Conservation (phyloP, 257 asterid species). For the Capsicum pubescens region DNA sequence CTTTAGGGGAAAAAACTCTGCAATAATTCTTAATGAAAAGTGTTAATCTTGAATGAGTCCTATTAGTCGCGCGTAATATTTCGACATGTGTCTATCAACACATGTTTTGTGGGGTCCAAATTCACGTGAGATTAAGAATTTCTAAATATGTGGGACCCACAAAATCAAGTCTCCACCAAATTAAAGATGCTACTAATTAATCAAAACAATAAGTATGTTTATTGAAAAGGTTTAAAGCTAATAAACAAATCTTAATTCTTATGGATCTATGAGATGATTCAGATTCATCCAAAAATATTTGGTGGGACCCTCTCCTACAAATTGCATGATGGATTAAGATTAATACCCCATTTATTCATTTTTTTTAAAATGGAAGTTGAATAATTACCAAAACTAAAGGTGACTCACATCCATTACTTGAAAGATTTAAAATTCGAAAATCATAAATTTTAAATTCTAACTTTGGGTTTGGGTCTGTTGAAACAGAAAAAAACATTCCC, state of each 20-base stretch:
- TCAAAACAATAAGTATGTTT: neutral
- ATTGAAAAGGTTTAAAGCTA: neutral
- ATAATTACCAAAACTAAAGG: neutral
- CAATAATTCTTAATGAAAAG: neutral
- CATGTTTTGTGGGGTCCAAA: constrained; percentile 5
- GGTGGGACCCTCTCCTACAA: neutral
- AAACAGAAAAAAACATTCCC: no score
- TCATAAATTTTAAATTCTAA: no score
- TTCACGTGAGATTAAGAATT: neutral
- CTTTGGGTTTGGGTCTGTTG: no score
- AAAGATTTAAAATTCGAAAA: no score
- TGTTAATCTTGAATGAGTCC: no score
- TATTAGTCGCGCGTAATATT: neutral
- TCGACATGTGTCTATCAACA: neutral
- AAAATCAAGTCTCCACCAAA: constrained; percentile 20
- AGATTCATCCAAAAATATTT: constrained; percentile 1
- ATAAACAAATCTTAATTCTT: constrained; percentile 12
- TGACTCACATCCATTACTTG: neutral
- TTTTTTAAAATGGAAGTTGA: neutral
- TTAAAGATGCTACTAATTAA: constrained; percentile 13
- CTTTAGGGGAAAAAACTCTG: neutral
- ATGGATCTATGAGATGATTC: neutral
- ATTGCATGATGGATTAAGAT: constrained; percentile 17
- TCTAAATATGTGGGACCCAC: constrained; percentile 12
- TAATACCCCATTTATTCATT: neutral